These are phyloP conservation scores for Sordariomycetes sp. DNA, from an alignment of 2,329 filamentous ascomycete species.

Conservation along the genomic window DNA sequence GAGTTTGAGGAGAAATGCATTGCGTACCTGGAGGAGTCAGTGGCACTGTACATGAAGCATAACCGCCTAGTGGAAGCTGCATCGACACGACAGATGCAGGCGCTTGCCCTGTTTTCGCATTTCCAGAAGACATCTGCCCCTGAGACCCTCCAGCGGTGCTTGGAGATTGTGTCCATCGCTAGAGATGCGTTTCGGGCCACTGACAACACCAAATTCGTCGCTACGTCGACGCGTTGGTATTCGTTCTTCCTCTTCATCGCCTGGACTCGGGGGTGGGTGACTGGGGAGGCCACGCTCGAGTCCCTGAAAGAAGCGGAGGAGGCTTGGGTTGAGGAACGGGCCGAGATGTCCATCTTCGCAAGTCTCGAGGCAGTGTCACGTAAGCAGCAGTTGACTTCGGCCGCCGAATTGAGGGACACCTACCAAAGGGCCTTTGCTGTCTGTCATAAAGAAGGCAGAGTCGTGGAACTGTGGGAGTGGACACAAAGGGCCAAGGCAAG, in stretches of 20 bases:
- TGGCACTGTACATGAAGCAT: slow-evolving; percentile 1
- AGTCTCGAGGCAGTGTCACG: slow-evolving; percentile 2
- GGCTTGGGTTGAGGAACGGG: slow-evolving; percentile 3
- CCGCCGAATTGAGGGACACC: not conserved
- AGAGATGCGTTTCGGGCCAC: not conserved
- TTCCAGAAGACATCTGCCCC: not conserved
- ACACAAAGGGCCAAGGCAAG: not conserved
- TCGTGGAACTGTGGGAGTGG: not conserved
- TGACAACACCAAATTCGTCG: not conserved
- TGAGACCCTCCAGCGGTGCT: not conserved
- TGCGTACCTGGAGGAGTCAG: not conserved
- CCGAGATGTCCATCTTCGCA: not conserved
- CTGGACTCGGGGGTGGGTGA: slow-evolving; percentile 1
- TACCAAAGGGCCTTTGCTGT: not conserved
- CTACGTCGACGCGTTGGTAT: not conserved
- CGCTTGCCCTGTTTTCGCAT: not conserved
- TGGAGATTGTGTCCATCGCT: not conserved
- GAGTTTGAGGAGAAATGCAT: not conserved
- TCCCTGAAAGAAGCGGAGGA: slow-evolving; percentile 1
- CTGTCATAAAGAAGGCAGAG: not conserved
- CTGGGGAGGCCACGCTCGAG: not conserved
- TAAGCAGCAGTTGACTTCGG: not conserved
- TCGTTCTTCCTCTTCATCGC: not conserved
- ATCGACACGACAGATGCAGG: not conserved
- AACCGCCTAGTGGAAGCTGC: not conserved